A percentile compares a stretch with the other conserved stretches of the same genome.
Conservation (phyloP, 495 filamentous ascomycete species). For the Penicillium roqueforti region DNA sequence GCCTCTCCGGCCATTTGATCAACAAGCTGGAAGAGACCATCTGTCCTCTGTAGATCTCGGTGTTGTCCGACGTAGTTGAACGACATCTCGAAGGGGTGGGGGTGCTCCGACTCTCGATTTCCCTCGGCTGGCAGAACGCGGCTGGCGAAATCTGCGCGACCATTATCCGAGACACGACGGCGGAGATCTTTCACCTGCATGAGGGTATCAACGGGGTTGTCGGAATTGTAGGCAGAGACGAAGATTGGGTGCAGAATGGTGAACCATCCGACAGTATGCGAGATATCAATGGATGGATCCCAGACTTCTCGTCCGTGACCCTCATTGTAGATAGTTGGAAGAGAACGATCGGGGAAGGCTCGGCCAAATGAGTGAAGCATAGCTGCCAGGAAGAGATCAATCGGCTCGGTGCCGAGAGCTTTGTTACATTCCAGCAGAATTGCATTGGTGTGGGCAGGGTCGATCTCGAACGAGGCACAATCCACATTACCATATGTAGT, state of each 20-base stretch:
- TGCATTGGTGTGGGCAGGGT: conserved; percentile 35
- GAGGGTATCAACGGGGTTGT: conserved; percentile 38
- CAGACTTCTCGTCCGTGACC: conserved; percentile 55
- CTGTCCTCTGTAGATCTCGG: conserved; percentile 58
- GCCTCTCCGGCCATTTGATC: conserved; percentile 48
- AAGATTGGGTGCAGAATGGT: conserved; percentile 52
- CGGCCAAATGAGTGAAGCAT: conserved; percentile 49
- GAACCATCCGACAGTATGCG: conserved; percentile 60
- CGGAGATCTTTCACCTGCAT: conserved; percentile 46
- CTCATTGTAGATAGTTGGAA: conserved; percentile 54
- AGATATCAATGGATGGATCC: conserved; percentile 50
- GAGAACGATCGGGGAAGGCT: conserved; percentile 46
- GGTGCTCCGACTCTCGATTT: conserved; percentile 37
- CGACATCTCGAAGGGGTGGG: conserved; percentile 63
- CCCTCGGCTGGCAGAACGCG: conserved; percentile 44
- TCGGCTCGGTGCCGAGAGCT: conserved; percentile 45
- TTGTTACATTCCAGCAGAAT: conserved; percentile 45
- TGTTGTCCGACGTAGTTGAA: conserved; percentile 67
- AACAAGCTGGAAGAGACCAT: conserved; percentile 56
- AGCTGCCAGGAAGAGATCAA: conserved; percentile 52
- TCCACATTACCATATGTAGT: conserved; percentile 51
- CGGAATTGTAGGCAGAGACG: conserved; percentile 16
- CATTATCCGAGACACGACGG: conserved; percentile 43
- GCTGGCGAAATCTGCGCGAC: conserved; percentile 46
- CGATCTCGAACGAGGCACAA: conserved; percentile 44